Evolutionary conservation across 495 filamentous ascomycete genomes (phyloP), one percentile per base, ranked within the genome.

Genomic region (Podospora australis): DNA sequence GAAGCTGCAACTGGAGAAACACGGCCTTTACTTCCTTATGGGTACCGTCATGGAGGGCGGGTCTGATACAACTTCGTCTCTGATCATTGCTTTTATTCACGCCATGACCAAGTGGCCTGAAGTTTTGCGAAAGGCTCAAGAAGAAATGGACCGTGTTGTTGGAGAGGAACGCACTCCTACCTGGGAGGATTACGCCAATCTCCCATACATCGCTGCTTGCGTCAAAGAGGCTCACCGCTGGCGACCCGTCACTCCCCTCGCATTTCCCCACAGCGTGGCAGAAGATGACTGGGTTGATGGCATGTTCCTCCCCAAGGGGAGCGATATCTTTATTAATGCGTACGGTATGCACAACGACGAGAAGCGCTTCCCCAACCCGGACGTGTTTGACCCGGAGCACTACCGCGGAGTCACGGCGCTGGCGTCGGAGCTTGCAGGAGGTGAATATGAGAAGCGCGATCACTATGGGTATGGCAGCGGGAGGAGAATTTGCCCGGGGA

Each of bases 401-500:
- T 79, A 52, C 59, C 46, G 57, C 29, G 44, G 55, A 49, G 54
- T 47, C 55, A 64, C 49, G 52, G 65, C 48, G 58, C 68, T 45
- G 57, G 70, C 43, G 51, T 60, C 30, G 2, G 64, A 68, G 28
- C 24, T 59, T 2, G 53, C 53, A 3, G 36, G 34, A 2, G 46
- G 50, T 4, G 61, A 73, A 29, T 58, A 52, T 16, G 46, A 61
- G 21, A 62, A 62, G 46, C 60, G 67, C 16, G 78, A 79, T 57
- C 75, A 78, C 11, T 79, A 68, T 52, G 72, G 67, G 2, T 69
- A 64, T 48, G 79, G 79, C 2, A 71, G 68, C 29, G 80, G 80
- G 0, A 68, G 79, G 2, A 65, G 79, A 0, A 64, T 78, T 6
- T 84, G 81, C 46, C 72, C 74, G 0, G 80, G 79, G 0, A 73